phyloP scores from a whole-genome alignment of 768 basidiomycete species.

The Cystobasidiopsis lactophilus region DNA sequence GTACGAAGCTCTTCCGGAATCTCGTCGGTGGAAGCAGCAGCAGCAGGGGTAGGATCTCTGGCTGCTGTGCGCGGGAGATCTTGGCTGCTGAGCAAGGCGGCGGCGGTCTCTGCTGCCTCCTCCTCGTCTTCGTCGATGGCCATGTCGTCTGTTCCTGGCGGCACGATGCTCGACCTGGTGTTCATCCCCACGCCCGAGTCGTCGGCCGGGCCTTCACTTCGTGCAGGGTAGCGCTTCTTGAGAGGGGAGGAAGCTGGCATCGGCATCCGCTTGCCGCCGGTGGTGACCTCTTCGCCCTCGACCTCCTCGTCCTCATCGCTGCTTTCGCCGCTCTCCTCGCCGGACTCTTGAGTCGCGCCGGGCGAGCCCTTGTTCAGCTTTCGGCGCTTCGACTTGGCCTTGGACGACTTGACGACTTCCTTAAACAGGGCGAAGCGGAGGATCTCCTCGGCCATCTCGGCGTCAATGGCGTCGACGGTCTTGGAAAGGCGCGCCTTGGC shows the following conservation, averaged over 20 bases:
- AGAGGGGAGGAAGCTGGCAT: conserved; percentile 3
- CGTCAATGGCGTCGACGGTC: conserved; percentile 66
- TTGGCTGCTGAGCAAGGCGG: too few species aligned
- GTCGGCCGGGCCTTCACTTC: not conserved
- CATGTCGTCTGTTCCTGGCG: not conserved
- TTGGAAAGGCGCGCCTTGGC: conserved; percentile 78
- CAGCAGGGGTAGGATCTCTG: not conserved
- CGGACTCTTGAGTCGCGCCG: conserved; percentile 22
- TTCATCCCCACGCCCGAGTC: conserved; percentile 5
- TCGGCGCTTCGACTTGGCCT: conserved; percentile 45
- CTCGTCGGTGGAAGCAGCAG: not conserved
- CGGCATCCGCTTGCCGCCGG: conserved; percentile 21
- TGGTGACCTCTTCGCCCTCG: conserved; percentile 28
- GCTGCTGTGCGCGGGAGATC: too few species aligned
- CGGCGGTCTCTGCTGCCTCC: too few species aligned
- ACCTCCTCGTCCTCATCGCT: conserved; percentile 44
- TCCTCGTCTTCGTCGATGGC: conserved; percentile 9
- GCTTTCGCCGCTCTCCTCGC: conserved; percentile 43
- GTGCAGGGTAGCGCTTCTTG: not conserved
- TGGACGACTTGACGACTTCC: conserved; percentile 49
- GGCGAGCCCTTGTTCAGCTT: conserved; percentile 58
- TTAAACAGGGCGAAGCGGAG: conserved; percentile 95
- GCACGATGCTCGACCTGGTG: conserved; percentile 7
- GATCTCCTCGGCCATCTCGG: conserved; percentile 74
- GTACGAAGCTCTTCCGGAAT: not conserved